Conservation (phyloP, 352 stramenopile species). For the Phytophthora gonapodyides region DNA sequence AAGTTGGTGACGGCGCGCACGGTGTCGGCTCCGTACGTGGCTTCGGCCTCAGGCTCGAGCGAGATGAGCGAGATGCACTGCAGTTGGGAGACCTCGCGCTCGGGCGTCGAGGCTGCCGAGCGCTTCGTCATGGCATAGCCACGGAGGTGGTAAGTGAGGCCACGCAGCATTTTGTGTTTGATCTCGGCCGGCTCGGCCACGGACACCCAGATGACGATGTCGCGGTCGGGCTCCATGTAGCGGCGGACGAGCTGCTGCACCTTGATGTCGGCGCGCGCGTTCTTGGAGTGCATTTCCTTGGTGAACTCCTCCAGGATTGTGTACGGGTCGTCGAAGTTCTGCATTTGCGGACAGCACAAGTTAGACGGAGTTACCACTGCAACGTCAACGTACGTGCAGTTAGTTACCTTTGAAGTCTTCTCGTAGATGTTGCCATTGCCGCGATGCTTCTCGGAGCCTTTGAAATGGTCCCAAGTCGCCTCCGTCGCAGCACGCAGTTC, state of each 20-base stretch:
- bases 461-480: slow-evolving; percentile 51
- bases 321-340: slow-evolving; percentile 39
- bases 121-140: slow-evolving; percentile 54
- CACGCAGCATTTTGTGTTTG: slow-evolving; percentile 43
- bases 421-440: slow-evolving; percentile 44
- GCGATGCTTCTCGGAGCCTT: slow-evolving; percentile 38
- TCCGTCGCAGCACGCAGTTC: slow-evolving; percentile 36
- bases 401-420: slow-evolving; percentile 36
- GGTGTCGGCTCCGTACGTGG: slow-evolving; percentile 28
- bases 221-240: slow-evolving; percentile 51
- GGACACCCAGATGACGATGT: slow-evolving; percentile 54
- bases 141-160: slow-evolving; percentile 49
- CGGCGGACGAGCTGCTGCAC: slow-evolving; percentile 58
- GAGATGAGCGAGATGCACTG: slow-evolving; percentile 39
- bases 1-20: slow-evolving; percentile 42
- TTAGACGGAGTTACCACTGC: slow-evolving; percentile 1
- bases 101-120: slow-evolving; percentile 21
- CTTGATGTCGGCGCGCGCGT: slow-evolving; percentile 50
- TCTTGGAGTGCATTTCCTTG: slow-evolving; percentile 54
- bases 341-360: background rate
- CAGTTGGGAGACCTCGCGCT: slow-evolving; percentile 28
- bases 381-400: background rate
- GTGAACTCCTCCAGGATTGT: slow-evolving; percentile 60
- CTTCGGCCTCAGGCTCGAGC: slow-evolving; percentile 29
- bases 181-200: slow-evolving; percentile 54